Evolutionary conservation across 352 stramenopile genomes (phyloP), one percentile per base, ranked within the genome.

Genomic region (Phytopythium litorale): DNA sequence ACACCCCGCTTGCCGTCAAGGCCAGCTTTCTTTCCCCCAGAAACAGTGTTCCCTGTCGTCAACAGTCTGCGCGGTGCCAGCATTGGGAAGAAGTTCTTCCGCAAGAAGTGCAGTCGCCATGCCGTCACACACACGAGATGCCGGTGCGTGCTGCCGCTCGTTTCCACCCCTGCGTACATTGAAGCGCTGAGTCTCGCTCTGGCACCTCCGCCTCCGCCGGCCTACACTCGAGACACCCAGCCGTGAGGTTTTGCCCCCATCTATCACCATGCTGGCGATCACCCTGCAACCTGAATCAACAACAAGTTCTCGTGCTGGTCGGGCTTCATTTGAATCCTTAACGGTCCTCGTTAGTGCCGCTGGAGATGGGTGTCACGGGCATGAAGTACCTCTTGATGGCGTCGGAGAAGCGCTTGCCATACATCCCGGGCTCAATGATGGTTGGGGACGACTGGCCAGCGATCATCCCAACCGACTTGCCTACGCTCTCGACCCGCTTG

Each of bases 381-480:
- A 98, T 98, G 69, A 99, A 99, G 65, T 99, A 99, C 43, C 94
- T 75, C 18, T 95, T 83, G 70, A 99, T 98, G 3, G 96, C 96
- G 67, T 98, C 95, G 32, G 74, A 85, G 63, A 99, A 99, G 18
- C 97, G 88, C 64, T 98, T 96, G 33, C 95, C 95, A 69, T 99
- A 99, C 35, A 98, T 71, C 7, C 83, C 88, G 6, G 97, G 97
- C 66, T 99, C 96, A 66, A 99, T 98, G 60, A 99, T 98, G 2
- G 97, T 99, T 11, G 93, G 93, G 48, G 98, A 98, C 23, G 93
- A 97, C 61, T 98, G 92, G 8, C 97, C 97, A 42, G 98, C 97
- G 23, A 99, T 98, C 97, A 99, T 99, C 13, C 94, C 92, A 28
- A 99, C 88, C 64, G 89, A 98, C 73, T 99, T 99, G 28, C 96